A percentile compares a stretch with the other conserved stretches of the same genome.
phyloP scores from a whole-genome alignment of 129 eudicot genomes.

The Flaveria robusta region DNA sequence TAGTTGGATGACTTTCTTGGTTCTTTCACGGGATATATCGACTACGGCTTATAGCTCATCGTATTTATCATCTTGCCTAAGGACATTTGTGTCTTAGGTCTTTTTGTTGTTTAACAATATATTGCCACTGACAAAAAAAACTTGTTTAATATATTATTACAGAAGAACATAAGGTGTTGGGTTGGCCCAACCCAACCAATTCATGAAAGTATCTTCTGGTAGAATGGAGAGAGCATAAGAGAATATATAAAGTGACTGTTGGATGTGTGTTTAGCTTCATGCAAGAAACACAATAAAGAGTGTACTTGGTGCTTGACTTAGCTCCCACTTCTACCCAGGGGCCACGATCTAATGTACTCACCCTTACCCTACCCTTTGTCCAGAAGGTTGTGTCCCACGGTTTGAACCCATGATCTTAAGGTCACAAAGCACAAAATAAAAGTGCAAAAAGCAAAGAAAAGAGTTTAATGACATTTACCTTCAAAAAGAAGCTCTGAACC shows the following conservation, averaged over 20 bases:
- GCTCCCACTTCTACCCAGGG: too few species aligned
- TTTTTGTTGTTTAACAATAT: background rate
- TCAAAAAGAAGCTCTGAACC: constrained; percentile 79
- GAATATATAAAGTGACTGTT: background rate
- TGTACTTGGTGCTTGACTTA: too few species aligned
- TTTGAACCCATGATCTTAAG: too few species aligned
- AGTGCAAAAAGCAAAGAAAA: background rate
- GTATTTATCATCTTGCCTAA: too few species aligned
- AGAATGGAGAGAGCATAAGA: background rate
- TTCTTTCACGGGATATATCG: too few species aligned
- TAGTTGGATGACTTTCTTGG: too few species aligned
- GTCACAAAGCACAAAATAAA: background rate
- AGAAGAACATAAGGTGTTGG: background rate
- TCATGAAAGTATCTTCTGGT: background rate
- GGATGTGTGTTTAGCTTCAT: background rate
- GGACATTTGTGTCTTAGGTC: too few species aligned
- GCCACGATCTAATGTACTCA: too few species aligned
- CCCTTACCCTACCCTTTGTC: too few species aligned
- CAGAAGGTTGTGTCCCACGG: too few species aligned
- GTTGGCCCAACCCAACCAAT: background rate
- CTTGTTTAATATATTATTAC: background rate
- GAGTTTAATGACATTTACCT: constrained; percentile 46
- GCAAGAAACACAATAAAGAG: background rate
- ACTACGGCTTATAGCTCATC: too few species aligned
- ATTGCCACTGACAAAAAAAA: background rate